These are phyloP conservation scores for Nigrograna mackinnonii DNA, from an alignment of 2,329 filamentous ascomycete species.

Conservation along the genomic window DNA sequence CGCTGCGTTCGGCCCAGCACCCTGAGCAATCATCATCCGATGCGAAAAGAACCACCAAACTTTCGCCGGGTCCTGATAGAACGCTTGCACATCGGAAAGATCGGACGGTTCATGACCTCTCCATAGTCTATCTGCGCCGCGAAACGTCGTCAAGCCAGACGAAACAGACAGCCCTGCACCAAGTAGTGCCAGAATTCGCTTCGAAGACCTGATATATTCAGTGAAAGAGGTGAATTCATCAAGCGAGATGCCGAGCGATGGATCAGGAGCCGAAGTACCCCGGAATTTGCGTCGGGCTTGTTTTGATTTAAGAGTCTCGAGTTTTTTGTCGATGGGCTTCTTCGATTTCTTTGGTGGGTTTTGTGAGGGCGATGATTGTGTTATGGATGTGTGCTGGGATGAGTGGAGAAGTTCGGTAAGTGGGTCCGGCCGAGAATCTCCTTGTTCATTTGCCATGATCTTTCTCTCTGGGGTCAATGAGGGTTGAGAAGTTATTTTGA, in stretches of 20 bases:
- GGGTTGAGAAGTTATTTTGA: too few species aligned
- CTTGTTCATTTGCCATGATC: too few species aligned
- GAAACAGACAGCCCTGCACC: conserved; percentile 18
- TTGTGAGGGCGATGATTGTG: too few species aligned
- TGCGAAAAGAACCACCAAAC: conserved; percentile 21
- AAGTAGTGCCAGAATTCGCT: conserved; percentile 11
- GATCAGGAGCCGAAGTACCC: conserved; percentile 1
- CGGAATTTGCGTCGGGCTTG: conserved; percentile 4
- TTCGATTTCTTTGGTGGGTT: too few species aligned
- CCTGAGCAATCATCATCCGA: conserved; percentile 13
- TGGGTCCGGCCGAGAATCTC: too few species aligned
- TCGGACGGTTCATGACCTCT: conserved; percentile 6
- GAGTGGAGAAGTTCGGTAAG: too few species aligned
- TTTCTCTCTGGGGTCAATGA: too few species aligned
- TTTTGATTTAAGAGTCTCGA: conserved; percentile 5
- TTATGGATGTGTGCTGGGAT: too few species aligned
- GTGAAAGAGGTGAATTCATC: conserved; percentile 7
- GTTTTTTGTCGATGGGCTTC: conserved; percentile 7
- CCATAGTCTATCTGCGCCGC: conserved; percentile 11
- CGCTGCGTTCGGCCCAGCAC: conserved; percentile 20
- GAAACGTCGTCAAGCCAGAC: conserved; percentile 19
- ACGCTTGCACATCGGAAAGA: conserved; percentile 5
- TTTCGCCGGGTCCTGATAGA: conserved; percentile 13
- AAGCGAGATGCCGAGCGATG: conserved; percentile 3
- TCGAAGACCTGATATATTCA: conserved; percentile 6